Percentiles rank a stretch among this genome's conserved stretches.
These are phyloP conservation scores for Cytospora piceae DNA, from an alignment of 2,329 filamentous ascomycete genomes.

Conservation along the genomic window DNA sequence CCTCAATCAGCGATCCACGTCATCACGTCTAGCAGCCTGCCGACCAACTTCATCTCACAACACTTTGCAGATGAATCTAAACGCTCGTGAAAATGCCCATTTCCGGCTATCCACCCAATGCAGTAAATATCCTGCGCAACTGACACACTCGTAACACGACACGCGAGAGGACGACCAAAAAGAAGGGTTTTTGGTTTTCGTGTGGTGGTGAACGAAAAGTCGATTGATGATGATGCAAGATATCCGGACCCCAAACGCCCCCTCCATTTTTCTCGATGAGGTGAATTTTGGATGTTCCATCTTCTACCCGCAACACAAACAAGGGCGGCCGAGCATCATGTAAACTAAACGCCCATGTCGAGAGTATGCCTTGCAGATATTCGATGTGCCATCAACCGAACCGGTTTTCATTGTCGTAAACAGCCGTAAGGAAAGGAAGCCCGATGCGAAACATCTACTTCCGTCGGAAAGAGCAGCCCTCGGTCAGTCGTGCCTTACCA, in stretches of 20 bases:
- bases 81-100: slow-evolving; percentile 60
- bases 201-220: slow-evolving; percentile 37
- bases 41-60: slow-evolving; percentile 21
- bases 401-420: slow-evolving; percentile 53
- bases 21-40: slow-evolving; percentile 52
- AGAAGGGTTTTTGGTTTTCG: slow-evolving; percentile 42
- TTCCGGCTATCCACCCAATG: slow-evolving; percentile 63
- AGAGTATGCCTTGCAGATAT: slow-evolving; percentile 59
- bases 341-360: slow-evolving; percentile 56
- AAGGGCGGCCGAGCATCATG: slow-evolving; percentile 34
- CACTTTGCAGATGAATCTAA: slow-evolving; percentile 37
- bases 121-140: slow-evolving; percentile 46
- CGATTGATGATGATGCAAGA: slow-evolving; percentile 64
- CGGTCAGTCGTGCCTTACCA: slow-evolving; percentile 97
- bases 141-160: slow-evolving; percentile 51
- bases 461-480: slow-evolving; percentile 99
- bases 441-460: slow-evolving; percentile 74
- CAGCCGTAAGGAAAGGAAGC: slow-evolving; percentile 51
- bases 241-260: slow-evolving; percentile 84
- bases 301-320: slow-evolving; percentile 68
- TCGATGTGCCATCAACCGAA: slow-evolving; percentile 51
- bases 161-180: slow-evolving; percentile 49
- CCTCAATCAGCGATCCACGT: slow-evolving; percentile 67
- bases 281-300: slow-evolving; percentile 65
- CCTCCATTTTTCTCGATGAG: slow-evolving; percentile 57